Base-by-base conservation (phyloP, 805 yeast species). In the Suhomyces sp. region DNA sequence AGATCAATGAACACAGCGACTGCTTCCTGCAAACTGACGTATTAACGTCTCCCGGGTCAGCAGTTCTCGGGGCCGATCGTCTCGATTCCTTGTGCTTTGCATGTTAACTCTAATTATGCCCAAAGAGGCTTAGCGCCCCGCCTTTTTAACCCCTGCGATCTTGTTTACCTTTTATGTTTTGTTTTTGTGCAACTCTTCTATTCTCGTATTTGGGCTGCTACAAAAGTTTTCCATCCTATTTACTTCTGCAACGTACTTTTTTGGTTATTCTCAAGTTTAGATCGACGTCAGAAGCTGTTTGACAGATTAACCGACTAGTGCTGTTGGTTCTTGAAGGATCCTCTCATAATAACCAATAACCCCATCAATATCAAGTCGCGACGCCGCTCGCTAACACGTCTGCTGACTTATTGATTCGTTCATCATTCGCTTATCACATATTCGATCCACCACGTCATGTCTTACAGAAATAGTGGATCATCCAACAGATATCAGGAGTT, bases 401-500 rank as follows among this genome's bases (percentile, higher is more conserved):
- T 33, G 36, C 36, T 33, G 36, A 33, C 17, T 33, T n/a, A n/a
- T 38, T 38, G 42, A 38, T 38, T 19, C 42, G 22, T 17, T 17
- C 42, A 9, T 38, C 42, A 38, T 19, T 38, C 42, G 42, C 42
- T 38, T 19, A 6, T 10, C 42, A 17, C 5, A 38, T 19, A 38
- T 6, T 15, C 12, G 17, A 17, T 38, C 17, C 23, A 38, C 23
- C 22, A 17, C 19, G 42, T 44, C 46, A 69, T 69, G 74, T 71
- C 76, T 6, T 68, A 57, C 52, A 65, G 71, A 60, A 60, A 65
- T 53, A 66, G 67, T 55, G 52, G 52, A 24, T 44, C 53, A 42
- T 59, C 68, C 29, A 60, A 54, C 35, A 61, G 57, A 31, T 75
- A 71, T 61, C 71, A 63, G 51, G 78, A 73, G 57, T 73, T 74